A percentile compares a stretch with the other conserved stretches of the same genome.
These are phyloP conservation scores for Elsinoe fawcettii DNA, from an alignment of 2,329 filamentous ascomycete genomes.

Conservation along the genomic window DNA sequence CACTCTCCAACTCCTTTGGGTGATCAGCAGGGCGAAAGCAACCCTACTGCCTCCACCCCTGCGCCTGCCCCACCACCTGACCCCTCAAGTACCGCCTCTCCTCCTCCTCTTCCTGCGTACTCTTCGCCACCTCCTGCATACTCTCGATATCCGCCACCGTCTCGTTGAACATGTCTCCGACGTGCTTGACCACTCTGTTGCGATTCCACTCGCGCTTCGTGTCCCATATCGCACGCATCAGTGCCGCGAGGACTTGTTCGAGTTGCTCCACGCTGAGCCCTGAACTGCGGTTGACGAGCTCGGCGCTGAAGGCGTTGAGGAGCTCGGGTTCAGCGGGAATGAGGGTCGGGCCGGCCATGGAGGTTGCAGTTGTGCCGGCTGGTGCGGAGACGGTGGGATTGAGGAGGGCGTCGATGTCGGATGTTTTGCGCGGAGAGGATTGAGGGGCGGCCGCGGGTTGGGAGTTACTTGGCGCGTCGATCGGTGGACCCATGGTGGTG, in stretches of 20 bases:
- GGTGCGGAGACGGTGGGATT: slow-evolving; percentile 25
- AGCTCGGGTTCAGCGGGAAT: slow-evolving; percentile 42
- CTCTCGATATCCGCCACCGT: slow-evolving; percentile 61
- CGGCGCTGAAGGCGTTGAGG: slow-evolving; percentile 52
- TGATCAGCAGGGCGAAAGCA: too few species aligned
- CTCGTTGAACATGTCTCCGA: slow-evolving; percentile 67
- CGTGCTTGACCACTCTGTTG: slow-evolving; percentile 56
- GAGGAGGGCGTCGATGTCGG: slow-evolving; percentile 33
- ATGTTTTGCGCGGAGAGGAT: slow-evolving; percentile 19
- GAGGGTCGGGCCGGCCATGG: slow-evolving; percentile 21
- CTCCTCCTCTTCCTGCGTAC: slow-evolving; percentile 31
- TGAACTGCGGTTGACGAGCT: slow-evolving; percentile 59
- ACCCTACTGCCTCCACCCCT: not conserved
- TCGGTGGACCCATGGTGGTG: slow-evolving; percentile 28
- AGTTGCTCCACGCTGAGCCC: slow-evolving; percentile 87
- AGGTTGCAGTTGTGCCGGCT: slow-evolving; percentile 8
- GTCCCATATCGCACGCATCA: slow-evolving; percentile 88
- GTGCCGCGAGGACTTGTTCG: slow-evolving; percentile 80
- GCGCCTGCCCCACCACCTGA: not conserved
- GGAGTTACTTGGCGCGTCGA: slow-evolving; percentile 17
- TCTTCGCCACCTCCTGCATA: slow-evolving; percentile 38
- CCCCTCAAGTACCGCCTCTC: not conserved
- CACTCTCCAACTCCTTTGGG: too few species aligned
- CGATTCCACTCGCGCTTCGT: slow-evolving; percentile 76
- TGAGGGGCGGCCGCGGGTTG: not conserved